Evolutionary conservation across 176 grass and related monocot genomes (phyloP).

Genomic region (Raddia guianensis): DNA sequence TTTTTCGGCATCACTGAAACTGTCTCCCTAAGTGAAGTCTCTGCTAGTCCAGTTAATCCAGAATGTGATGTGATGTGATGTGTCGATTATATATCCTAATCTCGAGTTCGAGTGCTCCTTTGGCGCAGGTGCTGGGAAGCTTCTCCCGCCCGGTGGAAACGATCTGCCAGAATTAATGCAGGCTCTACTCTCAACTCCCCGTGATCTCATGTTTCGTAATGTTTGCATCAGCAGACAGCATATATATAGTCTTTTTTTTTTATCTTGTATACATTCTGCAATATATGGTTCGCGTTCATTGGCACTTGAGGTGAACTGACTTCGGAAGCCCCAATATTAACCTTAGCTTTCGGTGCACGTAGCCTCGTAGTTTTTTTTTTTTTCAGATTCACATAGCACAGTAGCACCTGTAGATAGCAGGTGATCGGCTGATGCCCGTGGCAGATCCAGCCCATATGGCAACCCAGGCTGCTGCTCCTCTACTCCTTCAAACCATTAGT

Average conservation of each 20-base stretch:
- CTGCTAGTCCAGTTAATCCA: conserved; percentile 27
- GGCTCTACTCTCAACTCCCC: not conserved
- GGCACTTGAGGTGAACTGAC: not conserved
- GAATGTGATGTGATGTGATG: not conserved
- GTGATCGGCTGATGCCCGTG: no score
- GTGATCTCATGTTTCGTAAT: conserved; percentile 2
- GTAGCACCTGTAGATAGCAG: no score
- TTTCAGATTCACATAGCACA: no score
- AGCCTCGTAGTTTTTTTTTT: no score
- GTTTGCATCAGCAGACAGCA: not conserved
- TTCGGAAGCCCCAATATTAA: not conserved
- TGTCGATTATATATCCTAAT: not conserved
- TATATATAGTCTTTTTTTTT: not conserved
- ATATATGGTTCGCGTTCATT: not conserved
- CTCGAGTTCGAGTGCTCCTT: not conserved
- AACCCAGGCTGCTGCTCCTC: no score
- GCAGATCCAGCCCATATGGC: no score
- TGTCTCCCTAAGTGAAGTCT: conserved; percentile 31
- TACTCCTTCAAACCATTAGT: no score
- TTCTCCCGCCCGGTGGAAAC: not conserved
- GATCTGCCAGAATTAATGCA: not conserved
- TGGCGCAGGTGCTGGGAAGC: conserved; percentile 26
- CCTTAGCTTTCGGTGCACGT: not conserved
- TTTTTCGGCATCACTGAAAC: conserved; percentile 17
- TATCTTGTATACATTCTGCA: no score